Evolutionary conservation across 352 stramenopile species (phyloP).

Genomic region (Pythium coloratum): DNA sequence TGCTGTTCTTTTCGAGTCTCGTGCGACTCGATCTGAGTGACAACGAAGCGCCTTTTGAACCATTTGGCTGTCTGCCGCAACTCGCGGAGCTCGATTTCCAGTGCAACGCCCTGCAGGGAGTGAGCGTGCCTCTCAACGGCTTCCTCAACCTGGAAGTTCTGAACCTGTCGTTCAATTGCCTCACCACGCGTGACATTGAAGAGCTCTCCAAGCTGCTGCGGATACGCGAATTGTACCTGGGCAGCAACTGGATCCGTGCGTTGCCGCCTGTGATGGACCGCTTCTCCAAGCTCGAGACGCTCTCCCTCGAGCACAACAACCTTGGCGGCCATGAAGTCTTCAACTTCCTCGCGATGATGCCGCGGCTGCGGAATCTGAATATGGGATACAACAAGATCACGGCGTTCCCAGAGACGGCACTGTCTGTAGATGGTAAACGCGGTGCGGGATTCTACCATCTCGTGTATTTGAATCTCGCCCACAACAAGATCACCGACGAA

Average conservation of each 20-base stretch:
- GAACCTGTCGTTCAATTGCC: conserved; percentile 82
- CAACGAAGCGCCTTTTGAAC: conserved; percentile 72
- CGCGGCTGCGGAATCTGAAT: conserved; percentile 70
- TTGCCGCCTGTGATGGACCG: conserved; percentile 76
- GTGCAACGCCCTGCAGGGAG: conserved; percentile 65
- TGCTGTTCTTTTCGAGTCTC: conserved; percentile 81
- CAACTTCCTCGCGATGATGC: conserved; percentile 62
- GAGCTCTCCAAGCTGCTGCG: conserved; percentile 71
- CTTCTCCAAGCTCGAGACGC: conserved; percentile 70
- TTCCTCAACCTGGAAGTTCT: conserved; percentile 76
- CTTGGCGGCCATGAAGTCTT: conserved; percentile 70
- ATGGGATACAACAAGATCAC: conserved; percentile 82
- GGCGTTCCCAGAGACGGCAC: conserved; percentile 61
- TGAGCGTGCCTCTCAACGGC: conserved; percentile 41
- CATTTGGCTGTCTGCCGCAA: conserved; percentile 63
- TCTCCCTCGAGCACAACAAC: conserved; percentile 80
- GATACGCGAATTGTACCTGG: conserved; percentile 77
- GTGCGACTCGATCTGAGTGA: conserved; percentile 77
- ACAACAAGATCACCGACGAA: conserved; percentile 68
- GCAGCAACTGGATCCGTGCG: conserved; percentile 68
- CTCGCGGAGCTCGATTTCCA: conserved; percentile 78
- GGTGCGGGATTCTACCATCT: conserved; percentile 64
- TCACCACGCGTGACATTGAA: conserved; percentile 57
- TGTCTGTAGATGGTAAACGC: conserved; percentile 61
- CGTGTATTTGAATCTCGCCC: conserved; percentile 69